These are phyloP conservation scores for Austropuccinia psidii DNA, from an alignment of 1,284 basidiomycete species.

Conservation along the genomic window DNA sequence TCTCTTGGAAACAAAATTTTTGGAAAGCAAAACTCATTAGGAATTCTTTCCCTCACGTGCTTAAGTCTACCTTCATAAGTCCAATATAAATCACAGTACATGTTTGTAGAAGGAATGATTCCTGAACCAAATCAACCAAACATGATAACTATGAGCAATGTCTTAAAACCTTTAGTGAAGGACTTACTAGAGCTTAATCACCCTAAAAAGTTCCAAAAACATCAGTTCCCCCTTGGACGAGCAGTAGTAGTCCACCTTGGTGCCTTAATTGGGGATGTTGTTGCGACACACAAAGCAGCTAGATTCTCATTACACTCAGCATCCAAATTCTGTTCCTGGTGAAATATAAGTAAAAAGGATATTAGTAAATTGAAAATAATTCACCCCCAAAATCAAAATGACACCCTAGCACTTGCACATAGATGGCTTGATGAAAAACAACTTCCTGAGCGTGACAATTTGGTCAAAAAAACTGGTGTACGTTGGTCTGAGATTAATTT, in stretches of 20 bases:
- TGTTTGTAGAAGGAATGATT: neutral
- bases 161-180: neutral
- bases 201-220: neutral
- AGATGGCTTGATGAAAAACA: neutral
- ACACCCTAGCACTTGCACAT: neutral
- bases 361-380: neutral
- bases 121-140: neutral
- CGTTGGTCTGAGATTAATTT: too few species aligned
- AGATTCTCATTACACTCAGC: neutral
- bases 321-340: neutral
- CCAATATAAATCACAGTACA: neutral
- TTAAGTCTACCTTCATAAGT: neutral
- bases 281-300: conserved; percentile 4
- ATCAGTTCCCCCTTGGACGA: neutral
- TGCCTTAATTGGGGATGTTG: neutral
- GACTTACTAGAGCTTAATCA: neutral
- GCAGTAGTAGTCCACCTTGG: neutral
- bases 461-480: too few species aligned
- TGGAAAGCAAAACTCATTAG: neutral
- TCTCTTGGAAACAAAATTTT: neutral
- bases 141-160: neutral
- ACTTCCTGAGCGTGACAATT: too few species aligned
- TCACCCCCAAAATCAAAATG: neutral
- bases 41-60: neutral
- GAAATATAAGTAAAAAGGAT: neutral